Conservation (phyloP, 805 yeast genomes). For the Yamadazyma phyllophila region DNA sequence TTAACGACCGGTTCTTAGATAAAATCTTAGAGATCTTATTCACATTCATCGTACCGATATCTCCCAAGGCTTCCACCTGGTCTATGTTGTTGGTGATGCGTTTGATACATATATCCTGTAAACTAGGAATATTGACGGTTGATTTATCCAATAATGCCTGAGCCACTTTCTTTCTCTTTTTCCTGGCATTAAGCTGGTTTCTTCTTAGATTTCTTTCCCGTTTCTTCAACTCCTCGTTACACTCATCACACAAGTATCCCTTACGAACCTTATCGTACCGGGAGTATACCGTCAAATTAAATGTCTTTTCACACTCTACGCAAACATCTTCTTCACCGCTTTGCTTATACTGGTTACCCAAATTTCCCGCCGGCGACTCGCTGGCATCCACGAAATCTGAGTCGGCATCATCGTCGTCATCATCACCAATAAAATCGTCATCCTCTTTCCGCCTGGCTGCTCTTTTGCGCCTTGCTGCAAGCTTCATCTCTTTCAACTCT, state of each 20-base stretch:
- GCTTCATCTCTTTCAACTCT: slow-evolving; percentile 26
- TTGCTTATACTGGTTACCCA: slow-evolving; percentile 21
- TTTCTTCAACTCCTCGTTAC: slow-evolving; percentile 44
- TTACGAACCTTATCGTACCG: slow-evolving; percentile 47
- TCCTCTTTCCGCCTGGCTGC: slow-evolving; percentile 33
- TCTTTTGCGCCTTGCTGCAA: slow-evolving; percentile 31
- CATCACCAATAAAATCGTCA: slow-evolving; percentile 18
- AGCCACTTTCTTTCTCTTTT: slow-evolving; percentile 75
- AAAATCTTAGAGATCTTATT: slow-evolving; percentile 72
- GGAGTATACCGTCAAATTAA: slow-evolving; percentile 66
- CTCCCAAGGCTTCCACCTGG: slow-evolving; percentile 81
- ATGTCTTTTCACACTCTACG: slow-evolving; percentile 57
- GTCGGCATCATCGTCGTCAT: slow-evolving; percentile 35
- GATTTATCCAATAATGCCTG: slow-evolving; percentile 77
- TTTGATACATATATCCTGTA: slow-evolving; percentile 80
- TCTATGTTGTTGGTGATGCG: slow-evolving; percentile 64
- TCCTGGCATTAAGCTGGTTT: slow-evolving; percentile 63
- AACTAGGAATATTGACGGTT: slow-evolving; percentile 58
- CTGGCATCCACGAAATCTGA: slow-evolving; percentile 23
- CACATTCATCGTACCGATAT: slow-evolving; percentile 72
- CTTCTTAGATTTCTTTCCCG: slow-evolving; percentile 46
- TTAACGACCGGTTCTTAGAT: slow-evolving; percentile 77
- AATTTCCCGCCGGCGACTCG: slow-evolving; percentile 24
- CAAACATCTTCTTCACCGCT: slow-evolving; percentile 60
- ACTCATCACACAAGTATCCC: slow-evolving; percentile 67